These are phyloP conservation scores for Monosporascus sp. DNA, from an alignment of 2,329 filamentous ascomycete species.

Conservation along the genomic window DNA sequence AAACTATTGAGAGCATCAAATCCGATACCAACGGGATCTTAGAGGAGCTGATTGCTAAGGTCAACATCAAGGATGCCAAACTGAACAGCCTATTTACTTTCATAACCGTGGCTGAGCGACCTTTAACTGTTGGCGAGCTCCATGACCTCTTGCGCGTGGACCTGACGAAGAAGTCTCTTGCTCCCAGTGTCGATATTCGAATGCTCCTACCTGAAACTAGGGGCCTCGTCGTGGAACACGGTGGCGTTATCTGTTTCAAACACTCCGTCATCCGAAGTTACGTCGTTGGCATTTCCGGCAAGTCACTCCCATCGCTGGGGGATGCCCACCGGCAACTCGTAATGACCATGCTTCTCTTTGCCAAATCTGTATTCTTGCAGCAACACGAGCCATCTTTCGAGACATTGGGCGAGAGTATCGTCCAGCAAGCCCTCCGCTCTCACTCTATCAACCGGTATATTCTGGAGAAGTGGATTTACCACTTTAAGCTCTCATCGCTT, in stretches of 20 bases:
- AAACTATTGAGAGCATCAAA: constrained; percentile 17
- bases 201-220: constrained; percentile 15
- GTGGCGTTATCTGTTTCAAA: constrained; percentile 31
- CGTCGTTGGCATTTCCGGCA: constrained; percentile 28
- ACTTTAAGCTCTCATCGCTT: constrained; percentile 30
- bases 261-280: constrained; percentile 27
- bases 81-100: constrained; percentile 26
- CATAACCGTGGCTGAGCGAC: constrained; percentile 28
- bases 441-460: constrained; percentile 29
- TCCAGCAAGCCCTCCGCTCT: constrained; percentile 19
- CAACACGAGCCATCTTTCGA: constrained; percentile 24
- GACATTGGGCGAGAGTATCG: constrained; percentile 16
- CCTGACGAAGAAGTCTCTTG: constrained; percentile 12
- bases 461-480: constrained; percentile 30
- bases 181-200: constrained; percentile 13
- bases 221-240: constrained; percentile 28
- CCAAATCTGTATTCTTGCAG: constrained; percentile 21
- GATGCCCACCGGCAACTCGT: constrained; percentile 30
- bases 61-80: constrained; percentile 20
- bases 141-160: constrained; percentile 27
- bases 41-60: constrained; percentile 18
- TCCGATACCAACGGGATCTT: constrained; percentile 19
- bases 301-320: constrained; percentile 24
- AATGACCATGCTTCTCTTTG: constrained; percentile 29
- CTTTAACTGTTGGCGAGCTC: constrained; percentile 27